Base-by-base conservation (phyloP, 768 basidiomycete genomes). In the Leccinum aurantiacum region DNA sequence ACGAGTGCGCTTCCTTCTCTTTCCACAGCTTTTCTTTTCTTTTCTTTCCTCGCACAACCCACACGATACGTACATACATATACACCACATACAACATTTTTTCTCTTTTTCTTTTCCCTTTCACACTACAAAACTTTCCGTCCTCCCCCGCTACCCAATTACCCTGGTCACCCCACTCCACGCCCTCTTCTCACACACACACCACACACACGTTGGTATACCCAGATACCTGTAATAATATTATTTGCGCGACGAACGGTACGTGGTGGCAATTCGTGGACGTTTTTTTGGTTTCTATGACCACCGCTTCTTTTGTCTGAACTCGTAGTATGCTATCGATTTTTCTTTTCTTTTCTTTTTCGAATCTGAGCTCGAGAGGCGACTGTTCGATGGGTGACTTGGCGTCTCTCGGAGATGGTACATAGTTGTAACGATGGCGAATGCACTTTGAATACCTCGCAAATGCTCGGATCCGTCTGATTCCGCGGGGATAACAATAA, bases 141-240 rank as follows among this genome's bases (percentile, higher is more conserved):
- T 44, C 41, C n/a, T n/a, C 41, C 4, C 38, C 9, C 41, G 17
- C 41, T 35, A 6, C 31, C 31, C 31, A 31, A 31, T 31, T 31
- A 31, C 33, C 33, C 33, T 19, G 41, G n/a, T 44, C n/a, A n/a
- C 41, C 41, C 41, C 41, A 44, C 41, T 19, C 41, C 41, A 44
- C 44, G 31, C 52, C 25, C 37, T 19, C 33, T 31, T 8, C 53
- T 24, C 52, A 37, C 35, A 31, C 35, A 38, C 59, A n/a, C 58
- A 38, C 35, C 24, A 29, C 58, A 17, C 59, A 41, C 29, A 67
- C 71, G 67, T 41, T 52, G 54, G 61, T 72, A 74, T 75, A 72
- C 72, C 71, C 58, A 50, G 37, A 64, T 64, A 76, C 72, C 66
- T 76, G 75, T 76, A 76, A 75, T 76, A 71, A 68, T 76, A 76